Conservation (phyloP, 345 rosid genomes). For the Fremontodendron californicum region DNA sequence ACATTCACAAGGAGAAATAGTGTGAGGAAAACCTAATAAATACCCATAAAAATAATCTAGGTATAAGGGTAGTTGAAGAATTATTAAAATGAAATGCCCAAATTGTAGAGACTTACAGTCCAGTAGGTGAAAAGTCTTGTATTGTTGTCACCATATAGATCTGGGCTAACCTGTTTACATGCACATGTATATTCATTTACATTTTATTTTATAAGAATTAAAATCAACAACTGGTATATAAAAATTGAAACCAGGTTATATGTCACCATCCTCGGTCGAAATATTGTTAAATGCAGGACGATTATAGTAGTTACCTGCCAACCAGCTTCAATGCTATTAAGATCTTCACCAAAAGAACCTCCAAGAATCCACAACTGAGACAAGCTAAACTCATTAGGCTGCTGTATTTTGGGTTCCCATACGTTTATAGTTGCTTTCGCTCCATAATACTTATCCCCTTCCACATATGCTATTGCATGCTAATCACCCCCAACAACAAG, state of each 20-base stretch:
- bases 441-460: constrained; percentile 84
- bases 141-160: constrained; percentile 97
- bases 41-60: background rate
- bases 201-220: constrained; percentile 3
- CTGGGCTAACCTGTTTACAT: constrained; percentile 78
- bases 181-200: background rate
- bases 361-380: constrained; percentile 96
- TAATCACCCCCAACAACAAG: constrained; percentile 27
- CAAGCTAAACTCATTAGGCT: constrained; percentile 89
- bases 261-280: constrained; percentile 13
- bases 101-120: constrained; percentile 62
- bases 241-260: background rate
- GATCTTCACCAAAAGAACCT: constrained; percentile 96
- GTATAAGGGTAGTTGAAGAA: background rate
- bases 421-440: constrained; percentile 96
- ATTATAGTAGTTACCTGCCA: constrained; percentile 64
- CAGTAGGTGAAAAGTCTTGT: constrained; percentile 98
- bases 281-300: constrained; percentile 13
- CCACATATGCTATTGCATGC: constrained; percentile 96
- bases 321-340: constrained; percentile 96
- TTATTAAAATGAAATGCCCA: background rate
- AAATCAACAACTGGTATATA: background rate
- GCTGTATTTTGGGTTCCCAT: constrained; percentile 95
- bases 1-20: background rate
- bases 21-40: background rate